Evolutionary conservation across 495 filamentous ascomycete species (phyloP).

Genomic region (Neurospora pannonica): DNA sequence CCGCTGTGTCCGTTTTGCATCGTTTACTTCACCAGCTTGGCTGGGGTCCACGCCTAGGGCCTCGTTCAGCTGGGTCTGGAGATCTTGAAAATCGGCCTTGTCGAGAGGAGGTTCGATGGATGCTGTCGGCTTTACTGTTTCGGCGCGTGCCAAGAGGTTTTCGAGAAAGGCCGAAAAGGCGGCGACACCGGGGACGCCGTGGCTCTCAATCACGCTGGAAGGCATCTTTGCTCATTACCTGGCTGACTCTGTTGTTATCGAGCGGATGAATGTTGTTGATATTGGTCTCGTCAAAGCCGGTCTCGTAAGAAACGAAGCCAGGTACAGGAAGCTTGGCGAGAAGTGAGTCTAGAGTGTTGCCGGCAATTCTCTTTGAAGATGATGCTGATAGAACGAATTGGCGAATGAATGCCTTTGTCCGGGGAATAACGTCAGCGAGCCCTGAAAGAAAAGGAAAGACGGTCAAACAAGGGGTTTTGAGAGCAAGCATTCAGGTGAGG

Average conservation of each 20-base stretch:
- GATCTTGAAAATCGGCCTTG: constrained; percentile 46
- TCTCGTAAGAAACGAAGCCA: not conserved
- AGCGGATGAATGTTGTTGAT: not conserved
- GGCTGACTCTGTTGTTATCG: not conserved
- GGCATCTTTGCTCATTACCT: constrained; percentile 26
- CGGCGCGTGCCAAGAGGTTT: constrained; percentile 54
- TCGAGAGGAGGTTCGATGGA: constrained; percentile 73
- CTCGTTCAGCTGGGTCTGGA: constrained; percentile 31
- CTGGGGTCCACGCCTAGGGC: constrained; percentile 20
- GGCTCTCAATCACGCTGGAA: constrained; percentile 25
- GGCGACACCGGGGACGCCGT: constrained; percentile 47
- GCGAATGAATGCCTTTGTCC: not conserved
- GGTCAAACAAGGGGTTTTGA: not conserved
- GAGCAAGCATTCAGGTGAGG: not conserved
- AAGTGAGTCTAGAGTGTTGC: not conserved
- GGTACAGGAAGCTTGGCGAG: not conserved
- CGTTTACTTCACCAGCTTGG: constrained; percentile 7
- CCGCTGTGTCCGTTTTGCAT: constrained; percentile 35
- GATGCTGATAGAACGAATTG: not conserved
- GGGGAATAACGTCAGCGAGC: not conserved
- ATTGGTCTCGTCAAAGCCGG: not conserved
- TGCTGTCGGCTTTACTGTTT: constrained; percentile 51
- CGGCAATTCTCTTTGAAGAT: not conserved
- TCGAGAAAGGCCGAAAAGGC: constrained; percentile 47
- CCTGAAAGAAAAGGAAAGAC: not conserved